A percentile compares a stretch with the other conserved stretches of the same genome.
Evolutionary conservation across 75 land plant species (phyloP).

Genomic region (Pinus taeda): DNA sequence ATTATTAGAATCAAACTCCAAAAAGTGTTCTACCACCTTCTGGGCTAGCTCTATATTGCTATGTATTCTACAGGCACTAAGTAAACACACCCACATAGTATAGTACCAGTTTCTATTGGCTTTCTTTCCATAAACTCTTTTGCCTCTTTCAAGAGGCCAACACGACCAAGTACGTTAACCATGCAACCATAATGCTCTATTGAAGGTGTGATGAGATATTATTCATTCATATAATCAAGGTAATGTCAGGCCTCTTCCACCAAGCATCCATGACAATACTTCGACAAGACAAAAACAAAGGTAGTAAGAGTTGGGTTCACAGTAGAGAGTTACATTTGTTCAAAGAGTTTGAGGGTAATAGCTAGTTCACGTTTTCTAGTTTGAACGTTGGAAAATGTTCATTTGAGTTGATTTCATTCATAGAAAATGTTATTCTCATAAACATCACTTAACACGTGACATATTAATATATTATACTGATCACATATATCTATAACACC

Average conservation of each 20-base stretch:
- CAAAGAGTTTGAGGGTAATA: slow-evolving; percentile 20
- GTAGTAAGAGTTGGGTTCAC: slow-evolving; percentile 34
- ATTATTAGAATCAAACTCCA: slow-evolving; percentile 36
- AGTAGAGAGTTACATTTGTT: slow-evolving; percentile 28
- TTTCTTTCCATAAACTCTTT: slow-evolving; percentile 28
- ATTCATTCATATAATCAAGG: slow-evolving; percentile 33
- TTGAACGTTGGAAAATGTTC: too few species aligned
- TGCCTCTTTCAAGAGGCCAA: slow-evolving; percentile 35
- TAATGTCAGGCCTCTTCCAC: slow-evolving; percentile 22
- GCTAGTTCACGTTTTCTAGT: too few species aligned
- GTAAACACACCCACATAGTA: slow-evolving; percentile 36
- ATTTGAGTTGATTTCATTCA: too few species aligned
- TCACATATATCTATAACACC: too few species aligned
- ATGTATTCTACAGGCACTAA: slow-evolving; percentile 50
- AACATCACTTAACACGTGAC: too few species aligned
- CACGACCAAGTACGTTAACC: slow-evolving; percentile 45
- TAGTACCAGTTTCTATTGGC: slow-evolving; percentile 34
- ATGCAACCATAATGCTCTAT: slow-evolving; percentile 49
- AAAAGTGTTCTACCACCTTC: slow-evolving; percentile 25
- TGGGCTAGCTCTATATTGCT: slow-evolving; percentile 35
- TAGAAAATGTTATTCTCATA: too few species aligned
- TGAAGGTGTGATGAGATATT: slow-evolving; percentile 30
- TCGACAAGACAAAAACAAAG: slow-evolving; percentile 35
- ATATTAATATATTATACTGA: too few species aligned
- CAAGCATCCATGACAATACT: slow-evolving; percentile 51